Percentiles rank a stretch among this genome's conserved stretches.
Evolutionary conservation across 345 rosid genomes (phyloP).

Genomic region (Gynandropsis gynandra): DNA sequence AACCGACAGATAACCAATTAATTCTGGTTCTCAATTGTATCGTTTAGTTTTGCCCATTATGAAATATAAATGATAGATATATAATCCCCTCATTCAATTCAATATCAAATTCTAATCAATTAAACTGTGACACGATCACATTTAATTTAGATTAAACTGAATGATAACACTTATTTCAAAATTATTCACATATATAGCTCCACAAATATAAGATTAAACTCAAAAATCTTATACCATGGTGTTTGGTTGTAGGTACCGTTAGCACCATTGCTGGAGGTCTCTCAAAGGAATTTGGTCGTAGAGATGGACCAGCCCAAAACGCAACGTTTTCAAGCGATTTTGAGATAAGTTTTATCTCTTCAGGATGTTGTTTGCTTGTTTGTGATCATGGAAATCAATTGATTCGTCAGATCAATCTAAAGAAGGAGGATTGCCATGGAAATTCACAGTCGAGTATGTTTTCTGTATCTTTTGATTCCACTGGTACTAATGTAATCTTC

Average conservation of each 20-base stretch:
- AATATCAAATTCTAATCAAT: no score
- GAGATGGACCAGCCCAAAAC: conserved; percentile 64
- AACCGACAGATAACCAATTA: no score
- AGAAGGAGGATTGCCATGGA: conserved; percentile 50
- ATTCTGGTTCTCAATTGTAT: no score
- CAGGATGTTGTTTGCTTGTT: conserved; percentile 48
- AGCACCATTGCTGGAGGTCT: conserved; percentile 58
- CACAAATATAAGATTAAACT: no score
- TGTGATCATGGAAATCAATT: conserved; percentile 52
- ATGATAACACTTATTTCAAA: no score
- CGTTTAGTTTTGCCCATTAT: no score
- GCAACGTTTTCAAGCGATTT: conserved; percentile 62
- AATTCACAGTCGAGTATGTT: conserved; percentile 39
- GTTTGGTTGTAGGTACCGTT: conserved; percentile 38
- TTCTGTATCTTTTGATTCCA: background rate
- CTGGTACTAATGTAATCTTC: background rate
- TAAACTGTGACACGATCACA: no score
- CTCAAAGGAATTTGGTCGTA: conserved; percentile 29
- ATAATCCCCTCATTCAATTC: no score
- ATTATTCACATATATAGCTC: no score
- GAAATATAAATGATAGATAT: no score
- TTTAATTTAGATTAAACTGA: no score
- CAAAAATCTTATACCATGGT: no score
- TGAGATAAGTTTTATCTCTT: conserved; percentile 44
- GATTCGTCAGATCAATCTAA: conserved; percentile 54